Conservation (phyloP, 257 asterid genomes). For the Phtheirospermum japonicum region DNA sequence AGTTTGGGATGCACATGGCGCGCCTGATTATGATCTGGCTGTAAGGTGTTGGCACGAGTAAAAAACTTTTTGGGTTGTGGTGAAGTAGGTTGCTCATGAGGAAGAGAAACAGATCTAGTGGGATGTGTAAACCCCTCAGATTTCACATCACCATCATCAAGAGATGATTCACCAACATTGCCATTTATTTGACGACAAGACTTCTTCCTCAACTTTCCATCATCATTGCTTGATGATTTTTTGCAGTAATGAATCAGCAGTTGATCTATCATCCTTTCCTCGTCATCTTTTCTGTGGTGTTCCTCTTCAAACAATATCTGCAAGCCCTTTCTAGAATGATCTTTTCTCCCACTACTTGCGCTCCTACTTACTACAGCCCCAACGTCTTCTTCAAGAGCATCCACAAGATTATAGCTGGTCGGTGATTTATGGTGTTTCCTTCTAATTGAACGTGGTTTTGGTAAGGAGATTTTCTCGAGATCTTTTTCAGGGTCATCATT, state of each 20-base stretch:
- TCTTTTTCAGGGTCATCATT: slow-evolving; percentile 34
- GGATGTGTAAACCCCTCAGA: slow-evolving; percentile 36
- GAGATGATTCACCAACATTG: slow-evolving; percentile 44
- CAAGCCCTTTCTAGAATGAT: slow-evolving; percentile 62
- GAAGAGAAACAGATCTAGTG: slow-evolving; percentile 72
- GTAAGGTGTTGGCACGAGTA: slow-evolving; percentile 69
- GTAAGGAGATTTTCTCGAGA: slow-evolving; percentile 39
- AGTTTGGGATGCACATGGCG: slow-evolving; percentile 90
- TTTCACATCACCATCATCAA: slow-evolving; percentile 29
- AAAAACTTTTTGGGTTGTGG: slow-evolving; percentile 45
- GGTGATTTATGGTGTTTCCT: slow-evolving; percentile 66
- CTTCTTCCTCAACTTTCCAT: slow-evolving; percentile 25
- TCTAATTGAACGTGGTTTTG: slow-evolving; percentile 68
- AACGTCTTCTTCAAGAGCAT: slow-evolving; percentile 39
- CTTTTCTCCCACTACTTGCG: slow-evolving; percentile 73
- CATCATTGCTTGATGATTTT: slow-evolving; percentile 57
- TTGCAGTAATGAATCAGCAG: slow-evolving; percentile 83
- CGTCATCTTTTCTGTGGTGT: slow-evolving; percentile 49
- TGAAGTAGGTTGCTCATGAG: slow-evolving; percentile 41
- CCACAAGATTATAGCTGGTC: slow-evolving; percentile 34
- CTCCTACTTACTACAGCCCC: slow-evolving; percentile 39
- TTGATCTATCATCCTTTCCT: slow-evolving; percentile 79
- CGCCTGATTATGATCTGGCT: slow-evolving; percentile 62
- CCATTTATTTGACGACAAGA: slow-evolving; percentile 27
- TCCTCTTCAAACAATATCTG: slow-evolving; percentile 58